Evolutionary conservation across 768 basidiomycete genomes (phyloP), one percentile per base, ranked within the genome.

Genomic region (Mycena vitilis): DNA sequence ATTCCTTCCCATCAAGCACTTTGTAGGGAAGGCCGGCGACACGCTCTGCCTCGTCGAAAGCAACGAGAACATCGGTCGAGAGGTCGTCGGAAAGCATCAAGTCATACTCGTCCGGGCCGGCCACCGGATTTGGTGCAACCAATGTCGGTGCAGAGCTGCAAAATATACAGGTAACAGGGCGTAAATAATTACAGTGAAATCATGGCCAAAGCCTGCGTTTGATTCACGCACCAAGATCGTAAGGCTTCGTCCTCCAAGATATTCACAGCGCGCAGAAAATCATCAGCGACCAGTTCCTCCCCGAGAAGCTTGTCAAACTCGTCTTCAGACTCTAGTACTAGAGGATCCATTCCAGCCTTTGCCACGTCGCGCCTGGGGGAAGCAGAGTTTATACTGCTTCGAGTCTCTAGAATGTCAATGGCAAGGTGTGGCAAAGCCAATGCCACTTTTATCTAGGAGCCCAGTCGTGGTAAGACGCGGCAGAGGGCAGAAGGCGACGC

Each of bases 1-100:
- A 11, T 51, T 51, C 55, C 55, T 8, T 42, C 20, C 56, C 23
- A 7, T 44, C 23, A 13, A 30, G 16, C 44, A 34, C 25, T 47
- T 45, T 30, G 25, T 20, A 2, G 25, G 57, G 40, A 20, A 58
- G 44, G 8, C 42, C 45, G 30, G 55, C 56, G 20, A 20, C 38
- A n/a, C 55, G 49, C 38, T 58, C 63, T 0, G 56, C 56, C 13
- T 51, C 63, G 30, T 65, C 63, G 25, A 16, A 65, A 5, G 63
- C 63, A 25, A 52, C 30, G 10, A 52, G 8, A 1, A 51, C 20
- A 0, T 65, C 56, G 8, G 1, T n/a, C 4, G 63, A 52, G 6
- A 65, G 37, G 38, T 58, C 55, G 25, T 65, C 63, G 2, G 25
- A 16, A 18, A 58, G 40, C 56, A 65, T 65, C 1, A 52, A 20